Conservation (phyloP, 2,329 filamentous ascomycete genomes). For the Hymenoscyphus linearis region DNA sequence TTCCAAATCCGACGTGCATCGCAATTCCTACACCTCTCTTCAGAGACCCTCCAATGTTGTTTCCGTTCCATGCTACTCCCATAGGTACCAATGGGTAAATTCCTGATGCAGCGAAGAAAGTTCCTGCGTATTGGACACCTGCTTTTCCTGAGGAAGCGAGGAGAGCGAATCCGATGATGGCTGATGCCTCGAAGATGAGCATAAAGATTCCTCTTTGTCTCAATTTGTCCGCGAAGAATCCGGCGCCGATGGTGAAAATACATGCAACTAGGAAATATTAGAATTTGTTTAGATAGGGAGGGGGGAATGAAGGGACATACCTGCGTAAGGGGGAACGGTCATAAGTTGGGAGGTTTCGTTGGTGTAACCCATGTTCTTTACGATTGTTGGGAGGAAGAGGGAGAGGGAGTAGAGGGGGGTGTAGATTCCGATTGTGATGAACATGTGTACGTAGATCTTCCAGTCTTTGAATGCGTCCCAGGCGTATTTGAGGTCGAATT, state of each 20-base stretch:
- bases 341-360: conserved; percentile 44
- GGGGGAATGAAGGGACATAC: not conserved
- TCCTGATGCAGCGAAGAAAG: conserved; percentile 69
- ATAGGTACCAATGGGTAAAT: conserved; percentile 84
- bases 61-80: conserved; percentile 79
- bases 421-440: conserved; percentile 58
- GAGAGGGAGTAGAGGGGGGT: conserved; percentile 40
- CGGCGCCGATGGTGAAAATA: conserved; percentile 59
- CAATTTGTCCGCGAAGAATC: conserved; percentile 70
- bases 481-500: conserved; percentile 51
- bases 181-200: conserved; percentile 59
- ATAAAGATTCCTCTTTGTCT: conserved; percentile 64
- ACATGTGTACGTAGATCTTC: conserved; percentile 39
- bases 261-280: conserved; percentile 44
- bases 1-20: conserved; percentile 86
- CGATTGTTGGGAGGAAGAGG: conserved; percentile 39
- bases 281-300: not conserved
- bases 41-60: conserved; percentile 87
- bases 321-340: conserved; percentile 52
- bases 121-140: conserved; percentile 71
- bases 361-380: conserved; percentile 48
- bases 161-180: conserved; percentile 73
- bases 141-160: conserved; percentile 59
- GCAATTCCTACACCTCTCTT: conserved; percentile 84
- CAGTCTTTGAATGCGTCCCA: conserved; percentile 55